Base-by-base conservation (phyloP, 1,284 basidiomycete species). In the Puccinia triticina region DNA sequence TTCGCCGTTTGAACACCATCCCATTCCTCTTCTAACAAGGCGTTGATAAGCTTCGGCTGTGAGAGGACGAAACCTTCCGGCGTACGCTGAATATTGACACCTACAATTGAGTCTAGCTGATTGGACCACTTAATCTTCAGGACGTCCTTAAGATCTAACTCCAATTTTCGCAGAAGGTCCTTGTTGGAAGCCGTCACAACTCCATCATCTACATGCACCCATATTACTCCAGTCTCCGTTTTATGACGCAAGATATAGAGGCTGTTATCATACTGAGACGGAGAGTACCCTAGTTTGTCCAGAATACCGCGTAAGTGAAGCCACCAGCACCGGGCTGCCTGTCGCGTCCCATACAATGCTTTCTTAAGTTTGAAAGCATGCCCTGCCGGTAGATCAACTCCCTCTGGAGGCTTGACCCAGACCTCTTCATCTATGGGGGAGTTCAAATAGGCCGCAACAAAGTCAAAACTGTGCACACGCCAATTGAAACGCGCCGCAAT, bases 251-350 rank as follows among this genome's bases (percentile, higher is more conserved):
- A n/a, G 8, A 53, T 18, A n/a, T 53, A 53, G 4, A 53, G 3
- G 50, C 50, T 53, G 50, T 7, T 8, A 18, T 53, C 23, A 16
- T 53, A 53, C 16, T 53, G 50, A 16, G 16, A 21, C 8, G 50
- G 8, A 5, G 18, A 3, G 50, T 21, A 53, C 7, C 50, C 50
- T 53, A 53, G 18, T 16, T 53, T 16, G 16, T 3, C 21, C 4
- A 72, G 69, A 5, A 29, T 69, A 34, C n/a, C 66, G 5, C 5
- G 12, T 21, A 72, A n/a, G 34, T 43, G 23, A 16, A 4, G 37
- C 69, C 69, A 72, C 69, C 69, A 72, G 40, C 69, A 74, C 10
- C 72, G 21, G 72, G 71, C 21, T 5, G 40, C 71, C 71, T 43
- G 34, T 37, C n/a, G 43, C 4, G 71, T 37, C 8, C 29, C 71